These are phyloP conservation scores for Mycena pura DNA, from an alignment of 768 basidiomycete genomes.

Conservation along the genomic window DNA sequence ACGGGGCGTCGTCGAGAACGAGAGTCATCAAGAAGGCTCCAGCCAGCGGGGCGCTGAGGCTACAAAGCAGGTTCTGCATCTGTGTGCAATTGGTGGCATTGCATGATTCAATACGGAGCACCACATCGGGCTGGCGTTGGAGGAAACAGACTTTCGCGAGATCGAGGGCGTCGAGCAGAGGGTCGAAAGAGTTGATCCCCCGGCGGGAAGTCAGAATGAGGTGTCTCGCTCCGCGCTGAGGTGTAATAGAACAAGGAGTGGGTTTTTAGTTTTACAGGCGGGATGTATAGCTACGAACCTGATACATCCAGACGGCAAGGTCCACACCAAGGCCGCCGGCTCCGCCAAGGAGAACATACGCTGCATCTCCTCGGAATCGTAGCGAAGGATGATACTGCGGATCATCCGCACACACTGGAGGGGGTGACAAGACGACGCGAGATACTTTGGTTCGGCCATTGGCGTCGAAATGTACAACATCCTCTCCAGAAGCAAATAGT, in stretches of 20 bases:
- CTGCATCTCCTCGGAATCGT: conserved; percentile 3
- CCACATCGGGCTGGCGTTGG: neutral
- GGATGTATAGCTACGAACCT: too few species aligned
- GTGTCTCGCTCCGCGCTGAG: conserved; percentile 8
- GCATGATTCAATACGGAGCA: neutral
- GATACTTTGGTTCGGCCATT: neutral
- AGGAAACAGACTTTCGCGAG: conserved; percentile 14
- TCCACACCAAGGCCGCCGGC: conserved; percentile 14
- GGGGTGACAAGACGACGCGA: conserved; percentile 7
- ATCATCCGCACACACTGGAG: neutral
- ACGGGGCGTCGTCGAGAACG: conserved; percentile 1
- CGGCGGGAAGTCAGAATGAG: conserved; percentile 14
- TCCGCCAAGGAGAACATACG: conserved; percentile 11
- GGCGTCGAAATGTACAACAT: neutral
- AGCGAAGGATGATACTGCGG: neutral
- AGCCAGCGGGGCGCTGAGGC: neutral
- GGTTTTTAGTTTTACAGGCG: neutral
- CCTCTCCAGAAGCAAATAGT: neutral
- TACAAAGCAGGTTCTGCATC: conserved; percentile 3
- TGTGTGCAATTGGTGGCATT: conserved; percentile 5
- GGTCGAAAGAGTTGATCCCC: conserved; percentile 7
- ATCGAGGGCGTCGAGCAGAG: neutral
- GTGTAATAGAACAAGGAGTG: neutral
- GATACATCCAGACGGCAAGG: conserved; percentile 17
- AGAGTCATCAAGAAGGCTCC: conserved; percentile 13